Conservation (phyloP, 768 basidiomycete genomes). For the Mycena metata region DNA sequence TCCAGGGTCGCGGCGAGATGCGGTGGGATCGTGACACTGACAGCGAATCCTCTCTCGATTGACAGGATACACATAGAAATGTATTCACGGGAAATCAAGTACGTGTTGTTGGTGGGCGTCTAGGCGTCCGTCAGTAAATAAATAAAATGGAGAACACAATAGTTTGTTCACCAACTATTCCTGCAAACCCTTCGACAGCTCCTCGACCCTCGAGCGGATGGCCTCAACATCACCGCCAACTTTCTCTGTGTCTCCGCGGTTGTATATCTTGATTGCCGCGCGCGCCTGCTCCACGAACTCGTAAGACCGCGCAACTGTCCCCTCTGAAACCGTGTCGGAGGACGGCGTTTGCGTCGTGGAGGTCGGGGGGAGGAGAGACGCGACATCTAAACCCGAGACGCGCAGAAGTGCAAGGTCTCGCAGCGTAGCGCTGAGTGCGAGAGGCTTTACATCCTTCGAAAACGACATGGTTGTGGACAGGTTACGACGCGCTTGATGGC, state of each 20-base stretch:
- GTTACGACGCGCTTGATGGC: too few relatives aligned
- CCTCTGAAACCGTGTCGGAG: slow-evolving; percentile 41
- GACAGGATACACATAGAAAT: too few relatives aligned
- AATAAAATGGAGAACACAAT: too few relatives aligned
- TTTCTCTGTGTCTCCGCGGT: slow-evolving; percentile 64
- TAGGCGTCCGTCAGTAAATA: too few relatives aligned
- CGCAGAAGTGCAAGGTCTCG: slow-evolving; percentile 81
- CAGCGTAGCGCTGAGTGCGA: slow-evolving; percentile 71
- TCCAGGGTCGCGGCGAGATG: neutral
- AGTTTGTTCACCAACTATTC: neutral
- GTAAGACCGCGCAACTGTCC: slow-evolving; percentile 65
- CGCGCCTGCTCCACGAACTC: slow-evolving; percentile 72
- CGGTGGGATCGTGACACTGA: neutral
- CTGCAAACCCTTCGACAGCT: slow-evolving; percentile 57
- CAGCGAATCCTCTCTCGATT: neutral
- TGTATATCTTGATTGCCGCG: slow-evolving; percentile 65
- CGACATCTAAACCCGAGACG: slow-evolving; percentile 62
- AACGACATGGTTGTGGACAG: too few relatives aligned
- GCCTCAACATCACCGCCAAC: slow-evolving; percentile 70
- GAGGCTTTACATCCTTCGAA: slow-evolving; percentile 58
- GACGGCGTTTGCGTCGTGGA: slow-evolving; percentile 24
- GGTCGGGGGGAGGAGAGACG: slow-evolving; percentile 42
- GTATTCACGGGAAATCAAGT: too few relatives aligned
- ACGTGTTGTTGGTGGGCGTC: too few relatives aligned
- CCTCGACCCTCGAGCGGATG: slow-evolving; percentile 67